Evolutionary conservation across 768 basidiomycete genomes (phyloP), one percentile per base, ranked within the genome.

Genomic region (Fomitopsis pulvina): DNA sequence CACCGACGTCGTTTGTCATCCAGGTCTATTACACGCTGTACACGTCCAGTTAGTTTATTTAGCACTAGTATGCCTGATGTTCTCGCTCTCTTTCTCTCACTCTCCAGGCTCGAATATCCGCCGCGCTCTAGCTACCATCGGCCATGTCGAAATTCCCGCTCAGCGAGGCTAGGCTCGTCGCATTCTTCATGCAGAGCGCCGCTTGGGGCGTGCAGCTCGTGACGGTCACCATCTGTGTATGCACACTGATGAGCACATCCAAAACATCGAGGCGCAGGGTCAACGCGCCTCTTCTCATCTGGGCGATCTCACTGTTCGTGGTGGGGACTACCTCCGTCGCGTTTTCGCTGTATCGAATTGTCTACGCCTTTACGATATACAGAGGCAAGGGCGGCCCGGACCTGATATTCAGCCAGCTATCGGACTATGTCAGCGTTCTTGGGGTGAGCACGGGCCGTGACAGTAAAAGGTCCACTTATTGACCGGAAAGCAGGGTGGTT

Each of bases 291-390:
- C 24, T 44, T 9, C 43, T 44, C 25, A 20, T 22, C 21, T 22
- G 12, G 6, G 41, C 41, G 41, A 26, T 41, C 20, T 7, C 25
- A 20, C 41, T 41, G 41, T 41, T 41, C 24, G 18, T n/a, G 20
- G 4, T 52, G n/a, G 46, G 28, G 8, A 52, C 51, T 5, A 3
- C 41, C 3, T 41, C 44, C 18, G 45, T 51, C 22, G 64, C 67
- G 10, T 69, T 72, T 43, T 65, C 69, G 29, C 58, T 74, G 3
- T 62, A 62, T n/a, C 71, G 69, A 50, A 70, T 72, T 49, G 53
- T 75, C 16, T 63, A 71, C 11, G 71, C 68, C 0, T 73, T 72
- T 46, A 57, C 73, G 18, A 58, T 57, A 16, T 64, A 61, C 47
- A 42, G 56, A 8, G 51, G 51, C 3, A 32, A 46, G 3, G 51